Conservation (phyloP, 176 grass and related monocot genomes). For the Pharus latifolius region DNA sequence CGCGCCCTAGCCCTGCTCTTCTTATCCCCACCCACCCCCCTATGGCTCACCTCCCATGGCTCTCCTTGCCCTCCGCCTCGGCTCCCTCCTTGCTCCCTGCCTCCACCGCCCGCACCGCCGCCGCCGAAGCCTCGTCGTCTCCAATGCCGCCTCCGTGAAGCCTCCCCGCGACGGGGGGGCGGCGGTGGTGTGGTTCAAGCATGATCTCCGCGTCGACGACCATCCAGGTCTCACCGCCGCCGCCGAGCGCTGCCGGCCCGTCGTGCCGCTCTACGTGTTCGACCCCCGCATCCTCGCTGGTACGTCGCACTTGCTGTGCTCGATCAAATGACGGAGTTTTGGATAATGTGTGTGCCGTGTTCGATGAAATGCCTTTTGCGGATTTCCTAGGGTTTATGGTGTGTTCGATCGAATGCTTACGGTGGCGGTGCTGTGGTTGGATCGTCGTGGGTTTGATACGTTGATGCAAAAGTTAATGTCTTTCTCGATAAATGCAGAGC, state of each 20-base stretch:
- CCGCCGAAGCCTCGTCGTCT: not conserved
- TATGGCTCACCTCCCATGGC: slow-evolving; percentile 69
- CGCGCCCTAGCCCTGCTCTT: slow-evolving; percentile 44
- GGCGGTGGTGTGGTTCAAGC: slow-evolving; percentile 95
- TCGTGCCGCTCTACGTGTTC: slow-evolving; percentile 89
- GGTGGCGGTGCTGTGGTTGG: not conserved
- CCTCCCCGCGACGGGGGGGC: slow-evolving; percentile 5
- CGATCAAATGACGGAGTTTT: too few relatives aligned
- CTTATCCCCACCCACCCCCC: slow-evolving; percentile 20
- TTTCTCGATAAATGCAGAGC: not conserved
- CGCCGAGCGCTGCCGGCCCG: slow-evolving; percentile 36
- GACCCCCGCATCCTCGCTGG: slow-evolving; percentile 73
- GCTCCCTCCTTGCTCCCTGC: slow-evolving; percentile 2
- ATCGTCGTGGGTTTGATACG: not conserved
- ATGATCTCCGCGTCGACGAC: slow-evolving; percentile 82
- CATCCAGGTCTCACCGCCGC: slow-evolving; percentile 64
- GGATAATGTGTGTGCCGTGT: not conserved
- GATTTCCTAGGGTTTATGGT: not conserved
- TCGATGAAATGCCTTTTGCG: slow-evolving; percentile 6
- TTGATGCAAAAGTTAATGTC: not conserved
- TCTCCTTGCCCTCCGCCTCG: slow-evolving; percentile 40
- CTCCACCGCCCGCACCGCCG: not conserved
- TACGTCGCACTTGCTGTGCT: slow-evolving; percentile 7
- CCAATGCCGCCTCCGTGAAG: slow-evolving; percentile 8
- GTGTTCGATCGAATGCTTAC: not conserved